Percentiles rank a stretch among this genome's conserved stretches.
phyloP scores from a whole-genome alignment of 2,329 filamentous ascomycete genomes.

The Malbranchea zuffiana region DNA sequence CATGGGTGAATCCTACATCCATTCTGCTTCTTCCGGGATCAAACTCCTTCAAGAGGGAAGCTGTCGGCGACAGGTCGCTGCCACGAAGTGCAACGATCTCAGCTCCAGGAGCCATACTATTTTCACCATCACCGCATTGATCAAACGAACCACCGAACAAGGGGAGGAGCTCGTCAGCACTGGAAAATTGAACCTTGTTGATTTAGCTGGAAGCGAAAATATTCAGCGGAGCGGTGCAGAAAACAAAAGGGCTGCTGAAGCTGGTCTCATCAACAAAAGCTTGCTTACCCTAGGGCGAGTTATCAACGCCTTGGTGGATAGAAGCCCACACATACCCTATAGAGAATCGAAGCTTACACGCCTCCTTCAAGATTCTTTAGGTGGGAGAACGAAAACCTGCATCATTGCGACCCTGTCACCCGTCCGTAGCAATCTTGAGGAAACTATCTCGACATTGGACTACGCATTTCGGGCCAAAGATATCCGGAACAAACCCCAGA shows the following conservation, averaged over 20 bases:
- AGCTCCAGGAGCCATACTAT: conserved; percentile 95
- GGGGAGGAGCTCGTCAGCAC: conserved; percentile 84
- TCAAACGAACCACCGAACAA: conserved; percentile 67
- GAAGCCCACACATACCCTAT: conserved; percentile 76
- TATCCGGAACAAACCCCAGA: conserved; percentile 92
- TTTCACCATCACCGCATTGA: conserved; percentile 88
- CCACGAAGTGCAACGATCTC: conserved; percentile 98
- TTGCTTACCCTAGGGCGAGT: conserved; percentile 87
- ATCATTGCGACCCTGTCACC: conserved; percentile 96
- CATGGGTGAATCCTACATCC: conserved; percentile 94
- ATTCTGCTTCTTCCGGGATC: conserved; percentile 72
- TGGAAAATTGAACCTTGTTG: conserved; percentile 91
- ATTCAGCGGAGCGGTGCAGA: conserved; percentile 94
- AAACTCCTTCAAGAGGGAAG: conserved; percentile 80
- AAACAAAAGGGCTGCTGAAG: conserved; percentile 93
- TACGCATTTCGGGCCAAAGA: conserved; percentile 98
- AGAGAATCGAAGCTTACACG: conserved; percentile 94
- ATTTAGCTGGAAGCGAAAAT: conserved; percentile 94
- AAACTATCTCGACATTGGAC: conserved; percentile 95
- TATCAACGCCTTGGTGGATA: conserved; percentile 93
- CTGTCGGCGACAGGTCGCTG: conserved; percentile 90
- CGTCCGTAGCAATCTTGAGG: conserved; percentile 87
- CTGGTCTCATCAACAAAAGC: conserved; percentile 96
- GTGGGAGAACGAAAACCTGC: conserved; percentile 92
- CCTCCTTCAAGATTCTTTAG: conserved; percentile 88